phyloP scores from a whole-genome alignment of 2,329 filamentous ascomycete species.

The Aspergillus bombycis region DNA sequence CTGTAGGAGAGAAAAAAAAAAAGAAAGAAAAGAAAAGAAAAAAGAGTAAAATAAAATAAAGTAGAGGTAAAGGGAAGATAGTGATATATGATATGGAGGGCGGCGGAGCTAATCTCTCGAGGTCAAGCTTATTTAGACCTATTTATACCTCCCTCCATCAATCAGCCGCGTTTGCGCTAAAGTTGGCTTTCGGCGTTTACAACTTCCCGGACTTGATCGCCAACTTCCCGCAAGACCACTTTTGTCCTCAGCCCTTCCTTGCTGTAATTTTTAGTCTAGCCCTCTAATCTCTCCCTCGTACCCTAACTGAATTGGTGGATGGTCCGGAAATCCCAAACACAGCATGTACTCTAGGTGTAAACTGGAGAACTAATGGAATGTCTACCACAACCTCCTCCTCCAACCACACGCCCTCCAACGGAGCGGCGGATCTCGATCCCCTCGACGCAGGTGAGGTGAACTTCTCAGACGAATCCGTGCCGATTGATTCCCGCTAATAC shows the following conservation, averaged over 20 bases:
- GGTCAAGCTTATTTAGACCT: background rate
- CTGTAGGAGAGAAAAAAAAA: background rate
- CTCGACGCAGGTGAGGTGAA: conserved; percentile 48
- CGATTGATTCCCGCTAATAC: conserved; percentile 5
- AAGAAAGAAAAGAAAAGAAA: background rate
- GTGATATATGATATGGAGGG: background rate
- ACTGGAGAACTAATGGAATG: conserved; percentile 38
- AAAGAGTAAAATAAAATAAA: background rate
- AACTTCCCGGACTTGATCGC: background rate
- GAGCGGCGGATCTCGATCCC: conserved; percentile 40
- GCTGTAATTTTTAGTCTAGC: conserved; percentile 4
- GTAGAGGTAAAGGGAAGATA: background rate
- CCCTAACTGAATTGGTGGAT: conserved; percentile 9
- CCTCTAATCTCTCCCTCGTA: background rate
- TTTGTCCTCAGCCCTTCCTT: background rate
- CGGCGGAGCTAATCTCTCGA: too few relatives aligned
- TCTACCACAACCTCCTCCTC: conserved; percentile 34
- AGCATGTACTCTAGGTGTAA: conserved; percentile 29
- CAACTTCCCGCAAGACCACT: conserved; percentile 10
- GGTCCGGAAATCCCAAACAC: conserved; percentile 10
- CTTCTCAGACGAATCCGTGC: background rate
- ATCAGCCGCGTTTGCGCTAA: conserved; percentile 10
- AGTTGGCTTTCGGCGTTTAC: background rate
- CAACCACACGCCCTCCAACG: conserved; percentile 44
- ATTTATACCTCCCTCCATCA: background rate